These are phyloP conservation scores for Carex arenaria DNA, from an alignment of 202 grass and related monocot species.

Conservation along the genomic window DNA sequence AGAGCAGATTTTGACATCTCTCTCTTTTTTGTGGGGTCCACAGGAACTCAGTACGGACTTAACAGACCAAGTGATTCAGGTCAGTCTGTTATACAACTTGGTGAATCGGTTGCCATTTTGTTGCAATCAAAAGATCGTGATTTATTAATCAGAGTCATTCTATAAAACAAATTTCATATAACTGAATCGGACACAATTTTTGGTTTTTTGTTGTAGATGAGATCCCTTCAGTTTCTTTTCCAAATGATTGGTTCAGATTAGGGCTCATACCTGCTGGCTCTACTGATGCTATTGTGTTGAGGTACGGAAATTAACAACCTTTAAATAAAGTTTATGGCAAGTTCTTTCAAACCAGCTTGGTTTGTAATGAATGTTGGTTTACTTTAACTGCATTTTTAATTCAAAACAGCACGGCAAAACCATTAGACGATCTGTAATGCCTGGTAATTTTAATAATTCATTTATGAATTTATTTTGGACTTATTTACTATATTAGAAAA, in stretches of 20 bases:
- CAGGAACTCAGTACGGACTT: conserved; percentile 30
- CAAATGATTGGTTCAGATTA: conserved; percentile 89
- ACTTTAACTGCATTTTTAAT: neutral
- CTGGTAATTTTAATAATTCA: too few species aligned
- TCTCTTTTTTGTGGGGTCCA: conserved; percentile 13
- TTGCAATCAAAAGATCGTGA: conserved; percentile 4
- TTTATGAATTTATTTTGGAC: too few species aligned
- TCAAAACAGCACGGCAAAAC: neutral
- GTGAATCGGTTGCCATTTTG: conserved; percentile 5
- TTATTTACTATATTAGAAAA: too few species aligned
- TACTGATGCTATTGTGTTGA: conserved; percentile 94
- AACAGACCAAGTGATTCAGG: conserved; percentile 38
- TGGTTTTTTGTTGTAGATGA: conserved; percentile 46
- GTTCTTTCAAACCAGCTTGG: neutral
- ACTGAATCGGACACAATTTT: neutral
- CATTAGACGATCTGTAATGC: neutral
- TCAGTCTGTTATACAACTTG: conserved; percentile 34
- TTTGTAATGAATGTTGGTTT: neutral
- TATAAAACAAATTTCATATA: conserved; percentile 13
- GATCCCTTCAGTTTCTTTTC: conserved; percentile 47
- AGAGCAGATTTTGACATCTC: conserved; percentile 21
- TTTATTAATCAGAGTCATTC: conserved; percentile 18
- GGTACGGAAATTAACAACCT: conserved; percentile 29
- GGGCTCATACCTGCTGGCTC: conserved; percentile 95
- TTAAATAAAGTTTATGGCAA: neutral